Evolutionary conservation across 2,329 filamentous ascomycete genomes (phyloP).

Genomic region (Colletotrichum camelliae): DNA sequence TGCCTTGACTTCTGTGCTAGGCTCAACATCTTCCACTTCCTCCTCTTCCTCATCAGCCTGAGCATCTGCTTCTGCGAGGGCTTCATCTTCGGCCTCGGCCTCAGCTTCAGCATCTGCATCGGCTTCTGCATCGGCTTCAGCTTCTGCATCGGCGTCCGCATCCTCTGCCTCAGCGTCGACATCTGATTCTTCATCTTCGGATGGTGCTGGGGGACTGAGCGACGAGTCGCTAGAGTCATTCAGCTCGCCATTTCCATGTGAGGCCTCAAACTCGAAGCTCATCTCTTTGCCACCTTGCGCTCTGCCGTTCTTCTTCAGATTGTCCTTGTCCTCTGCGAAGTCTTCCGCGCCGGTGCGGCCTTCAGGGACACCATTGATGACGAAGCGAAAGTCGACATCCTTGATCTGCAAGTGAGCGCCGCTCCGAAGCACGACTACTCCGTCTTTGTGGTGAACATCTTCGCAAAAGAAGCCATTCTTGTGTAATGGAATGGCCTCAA

Average conservation of each 20-base stretch:
- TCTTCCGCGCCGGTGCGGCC: constrained; percentile 65
- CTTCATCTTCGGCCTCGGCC: constrained; percentile 22
- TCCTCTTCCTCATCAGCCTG: constrained; percentile 27
- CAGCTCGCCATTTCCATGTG: constrained; percentile 60
- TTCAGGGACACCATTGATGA: constrained; percentile 67
- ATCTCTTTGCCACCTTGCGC: constrained; percentile 70
- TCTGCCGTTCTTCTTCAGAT: constrained; percentile 54
- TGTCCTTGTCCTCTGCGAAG: constrained; percentile 53
- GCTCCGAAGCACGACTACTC: constrained; percentile 63
- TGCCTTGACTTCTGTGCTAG: constrained; percentile 26
- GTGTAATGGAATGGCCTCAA: constrained; percentile 67
- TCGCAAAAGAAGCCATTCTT: constrained; percentile 75
- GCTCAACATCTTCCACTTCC: constrained; percentile 11
- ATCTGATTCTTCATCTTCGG: constrained; percentile 37
- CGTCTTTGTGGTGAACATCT: constrained; percentile 61
- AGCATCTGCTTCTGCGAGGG: constrained; percentile 31
- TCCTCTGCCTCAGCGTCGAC: constrained; percentile 27
- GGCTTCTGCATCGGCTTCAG: constrained; percentile 18
- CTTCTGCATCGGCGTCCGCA: constrained; percentile 28
- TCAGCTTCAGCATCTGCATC: constrained; percentile 24
- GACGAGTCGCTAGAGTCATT: constrained; percentile 61
- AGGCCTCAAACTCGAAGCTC: constrained; percentile 75
- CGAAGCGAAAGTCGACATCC: constrained; percentile 70
- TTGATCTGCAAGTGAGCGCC: constrained; percentile 75
- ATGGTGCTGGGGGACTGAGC: constrained; percentile 46